These are phyloP conservation scores for Furcasterigmium sp. DNA, from an alignment of 2,329 filamentous ascomycete genomes.

Conservation along the genomic window DNA sequence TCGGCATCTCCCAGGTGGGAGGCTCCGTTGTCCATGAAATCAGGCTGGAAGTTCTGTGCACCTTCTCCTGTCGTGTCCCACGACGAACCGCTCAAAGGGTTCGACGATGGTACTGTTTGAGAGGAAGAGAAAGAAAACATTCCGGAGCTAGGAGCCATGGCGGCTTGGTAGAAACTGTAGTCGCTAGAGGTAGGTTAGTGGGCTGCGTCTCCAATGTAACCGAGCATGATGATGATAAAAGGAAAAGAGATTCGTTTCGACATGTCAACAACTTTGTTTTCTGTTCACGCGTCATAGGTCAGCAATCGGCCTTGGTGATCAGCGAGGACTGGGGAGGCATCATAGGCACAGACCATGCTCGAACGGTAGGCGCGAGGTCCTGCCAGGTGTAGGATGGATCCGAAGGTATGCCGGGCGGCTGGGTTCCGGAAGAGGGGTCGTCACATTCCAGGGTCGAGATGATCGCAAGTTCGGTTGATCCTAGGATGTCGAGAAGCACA, in stretches of 20 bases:
- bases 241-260: constrained; percentile 23
- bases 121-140: constrained; percentile 55
- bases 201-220: constrained; percentile 42
- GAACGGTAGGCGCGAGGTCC: constrained; percentile 4
- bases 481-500: no score
- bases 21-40: constrained; percentile 45
- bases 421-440: not conserved
- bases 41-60: constrained; percentile 51
- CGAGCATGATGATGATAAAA: constrained; percentile 21
- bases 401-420: not conserved
- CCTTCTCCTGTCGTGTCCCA: constrained; percentile 55
- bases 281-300: constrained; percentile 29
- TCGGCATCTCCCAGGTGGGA: constrained; percentile 46
- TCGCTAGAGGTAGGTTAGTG: constrained; percentile 53
- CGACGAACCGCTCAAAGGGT: constrained; percentile 48
- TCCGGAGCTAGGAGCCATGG: constrained; percentile 43
- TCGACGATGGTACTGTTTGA: constrained; percentile 54
- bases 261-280: constrained; percentile 53
- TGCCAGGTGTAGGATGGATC: constrained; percentile 1
- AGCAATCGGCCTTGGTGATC: constrained; percentile 19
- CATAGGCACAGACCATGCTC: constrained; percentile 29
- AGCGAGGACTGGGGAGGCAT: constrained; percentile 13
- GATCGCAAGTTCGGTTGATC: no score
- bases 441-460: not conserved
- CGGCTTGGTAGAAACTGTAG: constrained; percentile 49